Evolutionary conservation across 2,329 filamentous ascomycete species (phyloP), one percentile per base, ranked within the genome.

Genomic region (Tolypocladium pustulatum): DNA sequence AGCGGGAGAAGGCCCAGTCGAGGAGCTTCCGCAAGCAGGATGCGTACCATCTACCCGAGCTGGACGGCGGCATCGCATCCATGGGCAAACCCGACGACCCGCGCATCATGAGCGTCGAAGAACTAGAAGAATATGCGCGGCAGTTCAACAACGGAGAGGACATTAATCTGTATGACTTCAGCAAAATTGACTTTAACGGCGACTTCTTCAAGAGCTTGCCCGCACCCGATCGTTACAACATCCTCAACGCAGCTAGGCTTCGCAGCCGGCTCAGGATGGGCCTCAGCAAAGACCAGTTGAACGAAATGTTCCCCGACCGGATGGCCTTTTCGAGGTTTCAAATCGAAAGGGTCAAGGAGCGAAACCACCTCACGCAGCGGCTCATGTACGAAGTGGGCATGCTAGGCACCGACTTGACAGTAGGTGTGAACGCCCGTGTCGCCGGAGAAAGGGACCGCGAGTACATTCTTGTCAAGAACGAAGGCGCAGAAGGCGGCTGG

Each of bases 271-370:
- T 99, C 67, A 85, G 94, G 69, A 96, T 99, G 93, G 94, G 94
- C 0, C 83, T 96, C 66, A 96, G 90, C 59, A 97, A 97, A 72
- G 93, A 99, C 63, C 94, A 99, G 73, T 75, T 99, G 17, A 92
- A 97, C 65, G 84, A 81, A 53, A 99, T 99, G 94, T 99, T 99
- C 70, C 93, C 94, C 0, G 89, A 99, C 70, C 85, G 94, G 32
- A 97, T 99, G 91, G 94, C 88, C 0, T 99, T 99, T 69, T 97
- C 92, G 1, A 88, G 82, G 61, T 99, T 99, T 68, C 94, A 99
- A 72, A 96, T 99, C 59, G 94, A 97, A 69, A 81, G 94, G 59
- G 95, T 97, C 13, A 85, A 82, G 64, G 93, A 99, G 74, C 82
- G 95, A 55, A 99, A 99, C 67, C 89, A 96, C 62, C 80, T 99